phyloP scores from a whole-genome alignment of 495 filamentous ascomycete species.

The Daldinia concentrica region DNA sequence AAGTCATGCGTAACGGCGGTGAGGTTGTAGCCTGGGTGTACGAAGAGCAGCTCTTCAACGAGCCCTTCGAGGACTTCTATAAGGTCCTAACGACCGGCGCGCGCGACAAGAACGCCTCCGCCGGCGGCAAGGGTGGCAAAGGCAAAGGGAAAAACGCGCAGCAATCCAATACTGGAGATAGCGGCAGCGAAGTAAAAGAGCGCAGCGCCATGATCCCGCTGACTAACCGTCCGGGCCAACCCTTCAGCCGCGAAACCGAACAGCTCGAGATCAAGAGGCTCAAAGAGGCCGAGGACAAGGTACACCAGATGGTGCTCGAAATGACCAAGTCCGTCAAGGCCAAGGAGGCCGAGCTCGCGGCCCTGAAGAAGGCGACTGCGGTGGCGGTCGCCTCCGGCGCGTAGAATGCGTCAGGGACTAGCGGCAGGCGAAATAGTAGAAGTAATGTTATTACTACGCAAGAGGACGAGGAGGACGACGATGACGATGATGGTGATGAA shows the following conservation, averaged over 20 bases:
- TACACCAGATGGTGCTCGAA: constrained; percentile 69
- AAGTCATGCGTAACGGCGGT: constrained; percentile 67
- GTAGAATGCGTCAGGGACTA: constrained; percentile 24
- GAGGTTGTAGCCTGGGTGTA: constrained; percentile 79
- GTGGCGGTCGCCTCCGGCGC: constrained; percentile 35
- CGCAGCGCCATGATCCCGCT: constrained; percentile 77
- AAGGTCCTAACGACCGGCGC: constrained; percentile 77
- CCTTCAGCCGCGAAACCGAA: constrained; percentile 80
- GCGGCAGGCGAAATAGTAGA: background rate
- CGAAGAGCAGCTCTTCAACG: constrained; percentile 95
- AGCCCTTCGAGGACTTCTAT: constrained; percentile 90
- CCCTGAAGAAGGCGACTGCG: constrained; percentile 48
- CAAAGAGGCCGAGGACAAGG: constrained; percentile 73
- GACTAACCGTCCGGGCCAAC: constrained; percentile 67
- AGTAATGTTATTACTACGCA: background rate
- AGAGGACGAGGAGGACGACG: background rate
- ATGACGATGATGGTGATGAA: background rate
- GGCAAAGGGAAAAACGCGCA: constrained; percentile 47
- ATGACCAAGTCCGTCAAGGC: constrained; percentile 70
- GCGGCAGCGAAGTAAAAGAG: constrained; percentile 62
- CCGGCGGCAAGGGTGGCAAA: constrained; percentile 55
- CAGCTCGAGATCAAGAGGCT: constrained; percentile 76
- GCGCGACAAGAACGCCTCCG: constrained; percentile 44
- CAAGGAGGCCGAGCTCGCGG: constrained; percentile 62
- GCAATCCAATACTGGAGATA: constrained; percentile 31